A percentile compares a stretch with the other conserved stretches of the same genome.
phyloP scores from a whole-genome alignment of 345 rosid genomes.

The Boechera divaricarpa region DNA sequence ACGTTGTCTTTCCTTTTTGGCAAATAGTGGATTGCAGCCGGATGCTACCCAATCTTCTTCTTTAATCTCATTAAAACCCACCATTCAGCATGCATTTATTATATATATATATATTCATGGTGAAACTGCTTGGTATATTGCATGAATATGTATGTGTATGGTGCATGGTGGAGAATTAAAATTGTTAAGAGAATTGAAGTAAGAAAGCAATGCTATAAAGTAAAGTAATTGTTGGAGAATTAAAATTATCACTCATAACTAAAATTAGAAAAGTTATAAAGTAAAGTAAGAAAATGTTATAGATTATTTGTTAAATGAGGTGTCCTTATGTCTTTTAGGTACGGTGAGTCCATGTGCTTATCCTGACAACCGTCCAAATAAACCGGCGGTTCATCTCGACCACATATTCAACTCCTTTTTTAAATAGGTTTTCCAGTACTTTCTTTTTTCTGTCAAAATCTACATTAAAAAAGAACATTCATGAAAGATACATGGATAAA shows the following conservation, averaged over 20 bases:
- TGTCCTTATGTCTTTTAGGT: slow-evolving; percentile 28
- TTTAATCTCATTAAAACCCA: slow-evolving; percentile 21
- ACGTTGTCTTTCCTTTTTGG: slow-evolving; percentile 43
- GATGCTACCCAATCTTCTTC: slow-evolving; percentile 26
- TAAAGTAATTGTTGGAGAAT: neutral
- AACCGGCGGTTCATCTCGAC: slow-evolving; percentile 43
- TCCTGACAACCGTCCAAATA: slow-evolving; percentile 43
- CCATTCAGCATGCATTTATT: slow-evolving; percentile 19
- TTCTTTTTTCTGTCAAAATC: neutral
- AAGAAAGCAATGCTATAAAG: neutral
- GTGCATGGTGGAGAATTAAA: neutral
- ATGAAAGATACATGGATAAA: slow-evolving; percentile 22
- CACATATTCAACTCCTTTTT: slow-evolving; percentile 36
- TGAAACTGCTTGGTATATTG: neutral
- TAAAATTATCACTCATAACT: neutral
- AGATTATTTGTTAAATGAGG: slow-evolving; percentile 12
- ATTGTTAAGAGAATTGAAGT: neutral
- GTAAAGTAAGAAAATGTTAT: neutral
- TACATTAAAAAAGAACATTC: neutral
- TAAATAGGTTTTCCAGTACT: neutral
- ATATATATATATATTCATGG: neutral
- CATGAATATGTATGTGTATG: neutral
- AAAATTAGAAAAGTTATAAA: neutral
- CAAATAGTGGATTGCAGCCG: slow-evolving; percentile 43
- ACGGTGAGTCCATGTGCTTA: slow-evolving; percentile 41